Evolutionary conservation across 2,329 filamentous ascomycete genomes (phyloP), one percentile per base, ranked within the genome.

Genomic region (Cladosporium colombiae): DNA sequence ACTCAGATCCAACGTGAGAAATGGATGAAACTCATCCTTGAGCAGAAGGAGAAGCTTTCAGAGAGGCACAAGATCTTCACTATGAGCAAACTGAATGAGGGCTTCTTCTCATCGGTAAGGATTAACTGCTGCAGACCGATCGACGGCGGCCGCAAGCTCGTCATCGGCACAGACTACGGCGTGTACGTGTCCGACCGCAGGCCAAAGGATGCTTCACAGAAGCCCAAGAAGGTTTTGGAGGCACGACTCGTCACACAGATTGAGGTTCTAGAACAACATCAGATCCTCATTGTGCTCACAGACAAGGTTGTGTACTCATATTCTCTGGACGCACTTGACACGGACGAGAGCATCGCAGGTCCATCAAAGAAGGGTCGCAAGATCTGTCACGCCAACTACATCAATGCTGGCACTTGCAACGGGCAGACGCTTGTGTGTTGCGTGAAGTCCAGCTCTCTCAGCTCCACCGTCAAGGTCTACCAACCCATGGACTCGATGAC

Each of bases 381-480:
- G 83, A 98, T 99, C 69, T 96, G 91, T 73, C 93, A 97, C 80
- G 96, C 94, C 79, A 97, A 94, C 78, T 99, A 98, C 82, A 99
- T 99, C 88, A 97, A 96, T 80, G 91, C 93, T 21, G 95, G 95
- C 46, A 96, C 97, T 74, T 98, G 95, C 76, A 85, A 97, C 67
- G 93, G 95, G 37, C 88, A 95, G 68, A 95, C 98, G 76, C 84
- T 99, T 63, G 95, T 99, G 33, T 98, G 94, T 80, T 96, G 92
- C 72, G 95, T 98, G 74, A 98, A 97, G 82, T 96, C 92, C 49
- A 94, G 91, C 21, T 91, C 93, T 3, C 83, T 98, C 35, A 97
- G 92, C 62, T 96, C 92, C 16, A 98, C 94, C 1, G 97, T 99
- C 83, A 98, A 98, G 80, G 95, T 98, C n/a, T 98, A 92, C 79